phyloP scores from a whole-genome alignment of 1,284 basidiomycete genomes.

The Erythrobasidium hasegawianum region DNA sequence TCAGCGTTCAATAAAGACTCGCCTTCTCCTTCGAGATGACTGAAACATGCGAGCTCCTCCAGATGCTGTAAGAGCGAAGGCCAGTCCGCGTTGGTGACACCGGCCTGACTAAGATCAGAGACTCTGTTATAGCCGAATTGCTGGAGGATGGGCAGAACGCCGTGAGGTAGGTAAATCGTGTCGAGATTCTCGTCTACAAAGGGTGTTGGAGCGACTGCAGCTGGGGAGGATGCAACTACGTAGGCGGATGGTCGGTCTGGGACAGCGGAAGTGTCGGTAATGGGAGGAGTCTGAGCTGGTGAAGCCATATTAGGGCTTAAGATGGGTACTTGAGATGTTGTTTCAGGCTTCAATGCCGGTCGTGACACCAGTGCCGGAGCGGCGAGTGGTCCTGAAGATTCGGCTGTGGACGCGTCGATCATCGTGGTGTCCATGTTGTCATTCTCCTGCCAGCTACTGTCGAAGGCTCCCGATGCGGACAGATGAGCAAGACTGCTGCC shows the following conservation, averaged over 20 bases:
- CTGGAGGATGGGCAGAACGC: background rate
- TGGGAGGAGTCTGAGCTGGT: background rate
- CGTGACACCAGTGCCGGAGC: too few relatives aligned
- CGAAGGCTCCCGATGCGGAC: too few relatives aligned
- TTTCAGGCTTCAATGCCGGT: background rate
- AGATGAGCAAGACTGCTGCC: too few relatives aligned
- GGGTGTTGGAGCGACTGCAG: background rate
- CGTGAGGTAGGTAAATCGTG: background rate
- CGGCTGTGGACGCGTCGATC: too few relatives aligned
- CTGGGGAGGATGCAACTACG: background rate
- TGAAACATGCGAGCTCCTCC: background rate
- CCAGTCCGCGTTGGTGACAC: slow-evolving; percentile 22
- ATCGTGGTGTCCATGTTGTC: too few relatives aligned
- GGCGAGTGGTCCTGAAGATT: too few relatives aligned
- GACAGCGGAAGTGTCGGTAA: background rate
- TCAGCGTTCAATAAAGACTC: background rate
- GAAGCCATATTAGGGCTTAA: background rate
- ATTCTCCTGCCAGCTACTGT: too few relatives aligned
- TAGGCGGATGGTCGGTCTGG: background rate
- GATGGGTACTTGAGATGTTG: background rate
- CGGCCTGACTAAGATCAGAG: slow-evolving; percentile 3
- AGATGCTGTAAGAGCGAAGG: slow-evolving; percentile 2
- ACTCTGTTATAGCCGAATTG: slow-evolving; percentile 21
- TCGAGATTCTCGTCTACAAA: background rate
- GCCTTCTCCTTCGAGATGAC: background rate